Evolutionary conservation across 129 eudicot genomes (phyloP).

Genomic region (Flaveria trinervia): DNA sequence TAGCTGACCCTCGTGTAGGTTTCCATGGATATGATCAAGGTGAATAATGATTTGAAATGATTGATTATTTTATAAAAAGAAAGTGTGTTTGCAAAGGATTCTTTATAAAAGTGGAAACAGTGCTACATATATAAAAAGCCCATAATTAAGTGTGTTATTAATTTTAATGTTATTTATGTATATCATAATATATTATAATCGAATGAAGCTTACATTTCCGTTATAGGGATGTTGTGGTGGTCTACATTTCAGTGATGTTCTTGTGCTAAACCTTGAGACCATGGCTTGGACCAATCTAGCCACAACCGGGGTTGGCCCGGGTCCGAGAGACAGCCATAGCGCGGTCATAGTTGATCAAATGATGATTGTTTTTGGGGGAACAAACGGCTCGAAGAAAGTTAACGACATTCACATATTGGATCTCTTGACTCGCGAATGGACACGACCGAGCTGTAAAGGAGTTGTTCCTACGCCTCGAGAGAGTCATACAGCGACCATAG

Average conservation of each 20-base stretch:
- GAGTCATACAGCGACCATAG: slow-evolving; percentile 81
- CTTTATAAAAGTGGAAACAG: slow-evolving; percentile 5
- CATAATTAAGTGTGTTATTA: background rate
- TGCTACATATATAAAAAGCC: background rate
- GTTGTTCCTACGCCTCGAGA: slow-evolving; percentile 78
- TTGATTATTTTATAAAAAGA: background rate
- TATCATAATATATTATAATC: too few species aligned
- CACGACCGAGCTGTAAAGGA: slow-evolving; percentile 66
- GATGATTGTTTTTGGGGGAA: slow-evolving; percentile 89
- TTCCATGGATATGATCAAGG: slow-evolving; percentile 2
- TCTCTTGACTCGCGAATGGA: slow-evolving; percentile 70
- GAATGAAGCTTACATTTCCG: background rate
- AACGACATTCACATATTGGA: slow-evolving; percentile 76
- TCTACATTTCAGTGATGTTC: slow-evolving; percentile 82
- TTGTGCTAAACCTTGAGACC: slow-evolving; percentile 67
- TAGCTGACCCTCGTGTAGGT: background rate
- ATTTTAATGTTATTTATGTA: background rate
- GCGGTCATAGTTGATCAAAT: slow-evolving; percentile 64
- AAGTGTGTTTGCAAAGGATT: slow-evolving; percentile 4
- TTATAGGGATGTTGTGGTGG: slow-evolving; percentile 95
- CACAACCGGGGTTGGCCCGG: slow-evolving; percentile 78
- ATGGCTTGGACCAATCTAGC: slow-evolving; percentile 78
- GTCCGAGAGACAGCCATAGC: slow-evolving; percentile 93
- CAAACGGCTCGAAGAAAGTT: slow-evolving; percentile 78
- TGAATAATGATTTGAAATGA: background rate